Conservation (phyloP, 306 rosid genomes). For the Cicer judaicum region DNA sequence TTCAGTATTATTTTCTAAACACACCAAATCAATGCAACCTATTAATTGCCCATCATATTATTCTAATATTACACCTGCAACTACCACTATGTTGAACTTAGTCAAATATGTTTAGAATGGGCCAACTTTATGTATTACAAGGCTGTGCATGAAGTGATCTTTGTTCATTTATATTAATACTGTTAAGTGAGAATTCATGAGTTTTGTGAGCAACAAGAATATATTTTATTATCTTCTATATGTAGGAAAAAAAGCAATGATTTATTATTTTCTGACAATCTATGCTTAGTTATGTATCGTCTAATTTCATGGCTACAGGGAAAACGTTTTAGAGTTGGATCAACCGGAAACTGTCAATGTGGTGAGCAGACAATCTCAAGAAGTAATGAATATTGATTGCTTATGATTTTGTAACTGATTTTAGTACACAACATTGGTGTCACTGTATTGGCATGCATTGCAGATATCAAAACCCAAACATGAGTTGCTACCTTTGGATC, state of each 20-base stretch:
- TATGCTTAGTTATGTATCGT: slow-evolving; percentile 16
- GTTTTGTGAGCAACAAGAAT: not conserved
- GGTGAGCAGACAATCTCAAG: slow-evolving; percentile 46
- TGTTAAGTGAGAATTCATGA: not conserved
- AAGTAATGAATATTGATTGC: slow-evolving; percentile 52
- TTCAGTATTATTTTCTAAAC: not conserved
- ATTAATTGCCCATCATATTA: not conserved
- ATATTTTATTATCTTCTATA: not conserved
- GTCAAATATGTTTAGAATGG: not conserved
- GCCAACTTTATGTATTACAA: not conserved
- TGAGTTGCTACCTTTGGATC: slow-evolving; percentile 35
- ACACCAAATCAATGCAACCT: not conserved
- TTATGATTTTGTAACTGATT: slow-evolving; percentile 27
- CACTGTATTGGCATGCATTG: slow-evolving; percentile 35
- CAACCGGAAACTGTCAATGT: slow-evolving; percentile 40
- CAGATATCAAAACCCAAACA: slow-evolving; percentile 42
- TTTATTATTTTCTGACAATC: slow-evolving; percentile 17
- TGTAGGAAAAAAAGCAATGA: not conserved
- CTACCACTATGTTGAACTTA: not conserved
- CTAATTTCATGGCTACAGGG: slow-evolving; percentile 48
- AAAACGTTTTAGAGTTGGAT: slow-evolving; percentile 47
- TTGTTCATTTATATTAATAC: slow-evolving; percentile 1
- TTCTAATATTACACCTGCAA: not conserved
- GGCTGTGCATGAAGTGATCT: not conserved
- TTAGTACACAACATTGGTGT: slow-evolving; percentile 6